Percentiles rank a stretch among this genome's conserved stretches.
Conservation (phyloP, 2,329 filamentous ascomycete species). For the Colletotrichum sp. region DNA sequence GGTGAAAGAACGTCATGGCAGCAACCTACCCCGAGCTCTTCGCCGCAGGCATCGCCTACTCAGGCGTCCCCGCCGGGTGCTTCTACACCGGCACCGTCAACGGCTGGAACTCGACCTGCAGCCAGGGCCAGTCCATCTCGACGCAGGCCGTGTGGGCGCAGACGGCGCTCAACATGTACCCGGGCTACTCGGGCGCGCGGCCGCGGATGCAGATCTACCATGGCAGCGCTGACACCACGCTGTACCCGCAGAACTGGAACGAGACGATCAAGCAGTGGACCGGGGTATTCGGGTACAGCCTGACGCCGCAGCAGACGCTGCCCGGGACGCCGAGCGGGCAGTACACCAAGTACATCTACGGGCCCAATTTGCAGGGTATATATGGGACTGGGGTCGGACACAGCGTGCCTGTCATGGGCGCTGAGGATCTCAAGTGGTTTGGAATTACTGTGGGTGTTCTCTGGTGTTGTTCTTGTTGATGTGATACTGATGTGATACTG, state of each 20-base stretch:
- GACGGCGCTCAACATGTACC: conserved; percentile 50
- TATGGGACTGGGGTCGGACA: conserved; percentile 36
- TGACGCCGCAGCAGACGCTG: conserved; percentile 29
- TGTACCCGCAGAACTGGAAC: conserved; percentile 58
- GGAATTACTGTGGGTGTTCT: conserved; percentile 11
- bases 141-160: conserved; percentile 54
- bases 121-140: conserved; percentile 46
- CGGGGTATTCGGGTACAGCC: conserved; percentile 47
- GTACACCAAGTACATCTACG: conserved; percentile 37
- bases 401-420: conserved; percentile 34
- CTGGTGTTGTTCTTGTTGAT: background rate
- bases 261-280: conserved; percentile 65
- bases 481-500: background rate
- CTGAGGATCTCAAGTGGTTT: conserved; percentile 29
- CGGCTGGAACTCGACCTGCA: conserved; percentile 58
- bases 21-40: conserved; percentile 55
- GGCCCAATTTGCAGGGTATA: conserved; percentile 35
- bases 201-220: conserved; percentile 66
- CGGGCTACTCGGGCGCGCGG: conserved; percentile 52
- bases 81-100: conserved; percentile 45
- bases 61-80: conserved; percentile 50
- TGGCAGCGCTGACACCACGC: conserved; percentile 54
- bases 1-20: conserved; percentile 45
- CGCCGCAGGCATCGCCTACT: conserved; percentile 46
- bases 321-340: conserved; percentile 31